Base-by-base conservation (phyloP, 371 early-diverging fungal genomes). In the Dichotomocladium elegans region DNA sequence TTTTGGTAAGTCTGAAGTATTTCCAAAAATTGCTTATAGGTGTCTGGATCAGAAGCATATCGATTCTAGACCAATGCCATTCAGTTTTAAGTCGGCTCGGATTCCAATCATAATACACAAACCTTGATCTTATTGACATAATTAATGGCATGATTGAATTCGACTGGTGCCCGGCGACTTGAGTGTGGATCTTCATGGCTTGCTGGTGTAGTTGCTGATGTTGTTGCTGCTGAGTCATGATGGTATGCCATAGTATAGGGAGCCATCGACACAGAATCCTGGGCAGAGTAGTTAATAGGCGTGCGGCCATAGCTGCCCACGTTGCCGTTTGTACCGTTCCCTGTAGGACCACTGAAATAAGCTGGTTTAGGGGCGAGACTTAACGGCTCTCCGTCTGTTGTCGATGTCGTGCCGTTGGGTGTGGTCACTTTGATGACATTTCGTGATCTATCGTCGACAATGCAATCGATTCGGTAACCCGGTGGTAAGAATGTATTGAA, bases 401-500 rank as follows among this genome's bases (percentile, higher is more conserved):
- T 77, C n/a, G 72, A 77, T 8, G 85, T 87, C 21, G 81, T 83
- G 5, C 92, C 92, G 10, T 82, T 72, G 15, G 96, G 96, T 0
- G 95, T 94, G 7, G 89, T 93, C 11, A 98, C 96, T 44, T 85
- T 82, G 40, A 96, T 89, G 34, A 80, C 69, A 55, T 80, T 68
- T 25, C 85, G 82, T 31, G 88, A 86, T 14, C 68, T 57, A 0
- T 89, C 85, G 57, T 93, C 88, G 28, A 77, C 71, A 4, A 83
- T 84, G 51, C 92, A 86, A 61, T 95, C 97, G 53, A 99, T 95
- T 51, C 86, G 83, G 63, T 94, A 98, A 1, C 98, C 98, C 12
- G 94, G 92, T 10, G 99, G 99, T 47, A 99, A 66, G 67, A 99
- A 99, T 1, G 99, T 97, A 72, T 99, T 99, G 80, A 99, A 99